Conservation (phyloP, 192 early-diverging fungal genomes). For the Backusella macrospora region DNA sequence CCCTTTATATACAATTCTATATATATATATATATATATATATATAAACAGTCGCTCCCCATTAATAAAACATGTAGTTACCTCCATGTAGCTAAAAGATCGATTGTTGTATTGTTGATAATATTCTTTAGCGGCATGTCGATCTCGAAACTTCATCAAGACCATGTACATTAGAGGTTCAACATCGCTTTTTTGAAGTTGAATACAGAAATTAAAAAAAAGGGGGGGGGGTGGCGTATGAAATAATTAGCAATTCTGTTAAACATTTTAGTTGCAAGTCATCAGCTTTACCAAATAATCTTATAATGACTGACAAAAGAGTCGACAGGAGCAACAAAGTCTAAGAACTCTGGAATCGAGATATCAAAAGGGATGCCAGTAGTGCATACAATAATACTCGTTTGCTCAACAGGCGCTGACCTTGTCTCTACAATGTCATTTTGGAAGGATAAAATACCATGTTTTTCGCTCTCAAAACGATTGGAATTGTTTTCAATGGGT, state of each 20-base stretch:
- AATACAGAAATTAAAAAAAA: too few relatives aligned
- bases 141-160: conserved; percentile 82
- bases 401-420: neutral
- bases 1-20: neutral
- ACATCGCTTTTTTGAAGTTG: conserved; percentile 68
- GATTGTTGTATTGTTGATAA: conserved; percentile 80
- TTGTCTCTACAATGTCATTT: conserved; percentile 9
- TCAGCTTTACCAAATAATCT: conserved; percentile 59
- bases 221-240: too few relatives aligned
- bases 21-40: neutral
- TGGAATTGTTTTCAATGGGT: neutral
- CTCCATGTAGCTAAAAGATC: conserved; percentile 85
- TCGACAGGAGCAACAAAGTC: conserved; percentile 77
- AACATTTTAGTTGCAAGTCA: neutral
- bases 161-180: conserved; percentile 86
- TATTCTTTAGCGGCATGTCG: conserved; percentile 66
- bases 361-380: conserved; percentile 85
- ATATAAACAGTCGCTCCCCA: neutral
- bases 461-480: neutral
- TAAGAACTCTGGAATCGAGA: conserved; percentile 90
- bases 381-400: conserved; percentile 60
- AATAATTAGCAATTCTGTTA: neutral
- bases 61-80: conserved; percentile 22
- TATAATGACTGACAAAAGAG: conserved; percentile 72
- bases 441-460: conserved; percentile 4